Evolutionary conservation across 163 green algal genomes (phyloP), one percentile per base, ranked within the genome.

Genomic region (Scenedesmus sp.): DNA sequence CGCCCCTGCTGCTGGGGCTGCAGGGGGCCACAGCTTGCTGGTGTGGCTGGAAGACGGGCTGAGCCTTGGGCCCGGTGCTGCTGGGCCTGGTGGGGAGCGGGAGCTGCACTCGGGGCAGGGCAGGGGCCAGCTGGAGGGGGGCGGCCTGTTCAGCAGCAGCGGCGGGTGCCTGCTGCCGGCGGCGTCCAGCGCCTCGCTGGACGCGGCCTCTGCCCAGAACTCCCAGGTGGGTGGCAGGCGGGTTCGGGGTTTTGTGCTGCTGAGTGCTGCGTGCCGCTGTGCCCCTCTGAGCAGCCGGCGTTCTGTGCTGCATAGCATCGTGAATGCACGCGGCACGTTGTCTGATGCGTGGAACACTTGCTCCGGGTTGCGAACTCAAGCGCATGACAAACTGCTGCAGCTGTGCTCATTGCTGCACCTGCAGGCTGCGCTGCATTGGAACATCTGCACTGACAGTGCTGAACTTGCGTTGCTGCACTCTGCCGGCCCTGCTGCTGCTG

Each of bases 21-120:
- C n/a, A 13, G 59, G 43, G 18, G 72, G 85, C 30, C 85, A 83
- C 22, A 89, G 40, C 86, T 44, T 91, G 22, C 7, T 81, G 10
- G 73, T 43, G 26, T 90, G 90, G 90, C 46, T 90, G 26, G 82
- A 91, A 24, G 90, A 90, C 22, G 90, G 37, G 35, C 24, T 35
- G 10, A 49, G 68, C 16, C 30, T 76, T n/a, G 24, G 30, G 1
- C 30, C 43, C 3, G 85, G n/a, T 4, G 68, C 49, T 65, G 79
- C 9, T 24, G 44, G 86, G 72, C 16, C 37, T 49, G 59, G 79
- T 10, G 79, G 56, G 22, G n/a, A 22, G 33, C 44, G 49, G 86
- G 46, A 42, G 44, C 4, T 43, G 16, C 24, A 70, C 30, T 70
- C 82, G 59, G 83, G 56, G 30, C 26, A 33, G 24, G 33, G 85